Conservation (phyloP, 495 filamentous ascomycete genomes). For the Penicillium flavigenum region DNA sequence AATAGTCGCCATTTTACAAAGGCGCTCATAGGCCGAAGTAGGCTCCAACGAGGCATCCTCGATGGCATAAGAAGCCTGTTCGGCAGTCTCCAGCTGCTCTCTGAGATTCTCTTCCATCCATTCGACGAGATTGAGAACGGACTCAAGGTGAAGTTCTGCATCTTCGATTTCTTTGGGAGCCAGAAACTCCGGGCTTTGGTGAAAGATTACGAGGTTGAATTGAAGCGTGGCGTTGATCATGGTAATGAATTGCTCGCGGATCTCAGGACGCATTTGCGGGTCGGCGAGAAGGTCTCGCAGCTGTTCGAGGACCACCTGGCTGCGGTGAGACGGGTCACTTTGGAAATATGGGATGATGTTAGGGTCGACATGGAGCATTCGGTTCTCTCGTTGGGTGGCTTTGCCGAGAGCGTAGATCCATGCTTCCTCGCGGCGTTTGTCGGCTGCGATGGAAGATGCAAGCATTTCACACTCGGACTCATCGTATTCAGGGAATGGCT, state of each 20-base stretch:
- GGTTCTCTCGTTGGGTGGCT: constrained; percentile 24
- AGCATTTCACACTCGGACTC: constrained; percentile 14
- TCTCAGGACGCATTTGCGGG: constrained; percentile 9
- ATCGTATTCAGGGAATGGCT: constrained; percentile 40
- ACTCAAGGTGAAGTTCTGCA: constrained; percentile 9
- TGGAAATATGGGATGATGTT: constrained; percentile 5
- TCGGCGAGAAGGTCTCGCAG: constrained; percentile 20
- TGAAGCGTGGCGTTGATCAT: constrained; percentile 29
- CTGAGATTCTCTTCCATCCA: constrained; percentile 18
- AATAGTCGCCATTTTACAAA: constrained; percentile 19
- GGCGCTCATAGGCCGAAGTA: constrained; percentile 11
- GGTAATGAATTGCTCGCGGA: constrained; percentile 24
- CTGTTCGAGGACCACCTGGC: constrained; percentile 16
- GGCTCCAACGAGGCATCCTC: not conserved
- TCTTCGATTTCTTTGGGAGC: constrained; percentile 6
- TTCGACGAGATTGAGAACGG: constrained; percentile 12
- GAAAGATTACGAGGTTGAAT: constrained; percentile 27
- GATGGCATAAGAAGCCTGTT: constrained; percentile 12
- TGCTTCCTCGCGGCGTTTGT: constrained; percentile 19
- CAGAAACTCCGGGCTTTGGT: constrained; percentile 15
- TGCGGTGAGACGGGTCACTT: not conserved
- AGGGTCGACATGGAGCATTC: constrained; percentile 16
- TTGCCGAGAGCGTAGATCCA: constrained; percentile 24
- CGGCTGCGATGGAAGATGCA: constrained; percentile 13
- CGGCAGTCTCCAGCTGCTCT: constrained; percentile 8